Evolutionary conservation across 2,329 filamentous ascomycete species (phyloP).

Genomic region (Colletotrichum cordylinicola): DNA sequence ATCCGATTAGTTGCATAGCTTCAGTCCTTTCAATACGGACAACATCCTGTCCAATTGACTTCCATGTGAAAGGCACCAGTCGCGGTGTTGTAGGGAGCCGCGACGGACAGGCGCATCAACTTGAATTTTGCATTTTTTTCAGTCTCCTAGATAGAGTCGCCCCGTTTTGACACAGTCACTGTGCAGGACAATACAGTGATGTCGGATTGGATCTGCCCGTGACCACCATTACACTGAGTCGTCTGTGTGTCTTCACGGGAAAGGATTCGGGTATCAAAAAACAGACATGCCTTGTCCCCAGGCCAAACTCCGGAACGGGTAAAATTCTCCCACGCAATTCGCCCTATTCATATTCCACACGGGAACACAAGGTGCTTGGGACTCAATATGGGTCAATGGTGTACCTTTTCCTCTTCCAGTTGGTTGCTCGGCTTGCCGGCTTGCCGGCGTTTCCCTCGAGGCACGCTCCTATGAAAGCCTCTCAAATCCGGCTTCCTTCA

Average conservation of each 20-base stretch:
- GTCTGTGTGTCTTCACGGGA: not conserved
- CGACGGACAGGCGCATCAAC: not conserved
- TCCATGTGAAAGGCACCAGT: not conserved
- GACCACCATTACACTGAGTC: not conserved
- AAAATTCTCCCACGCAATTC: not conserved
- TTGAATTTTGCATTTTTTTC: not conserved
- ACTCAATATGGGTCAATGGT: not conserved
- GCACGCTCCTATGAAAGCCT: conserved; percentile 31
- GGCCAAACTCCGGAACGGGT: conserved; percentile 10
- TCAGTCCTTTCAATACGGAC: not conserved
- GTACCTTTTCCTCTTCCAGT: not conserved
- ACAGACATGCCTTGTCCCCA: conserved; percentile 13
- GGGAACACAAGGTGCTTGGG: not conserved
- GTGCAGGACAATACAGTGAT: not conserved
- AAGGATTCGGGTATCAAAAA: conserved; percentile 19
- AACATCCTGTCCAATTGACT: not conserved
- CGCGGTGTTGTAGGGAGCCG: not conserved
- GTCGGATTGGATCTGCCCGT: not conserved
- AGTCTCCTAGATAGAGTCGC: not conserved
- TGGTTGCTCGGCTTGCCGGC: not conserved
- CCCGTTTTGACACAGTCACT: not conserved
- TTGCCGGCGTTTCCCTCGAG: not conserved
- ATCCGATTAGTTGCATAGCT: not conserved
- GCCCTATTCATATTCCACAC: not conserved
- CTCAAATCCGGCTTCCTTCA: conserved; percentile 60